These are phyloP conservation scores for Gracilaria vermiculophylla DNA, from an alignment of 23 red algal genomes.

Conservation along the genomic window DNA sequence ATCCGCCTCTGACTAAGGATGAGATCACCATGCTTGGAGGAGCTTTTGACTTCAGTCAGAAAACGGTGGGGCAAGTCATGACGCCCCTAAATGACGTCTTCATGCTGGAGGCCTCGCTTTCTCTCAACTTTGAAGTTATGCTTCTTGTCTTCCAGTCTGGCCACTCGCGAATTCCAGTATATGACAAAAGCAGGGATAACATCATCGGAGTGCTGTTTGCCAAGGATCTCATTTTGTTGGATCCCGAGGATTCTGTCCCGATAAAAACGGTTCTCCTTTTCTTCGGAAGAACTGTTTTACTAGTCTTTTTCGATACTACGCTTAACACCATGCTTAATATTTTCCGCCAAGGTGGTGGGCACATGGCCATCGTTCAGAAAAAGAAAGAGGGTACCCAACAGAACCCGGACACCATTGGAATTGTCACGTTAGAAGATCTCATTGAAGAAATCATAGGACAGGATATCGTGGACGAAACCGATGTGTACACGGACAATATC, in stretches of 20 bases:
- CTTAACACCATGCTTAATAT: slow-evolving; percentile 89
- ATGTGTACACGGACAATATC: slow-evolving; percentile 90
- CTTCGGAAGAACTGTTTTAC: slow-evolving; percentile 67
- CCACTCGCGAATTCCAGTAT: slow-evolving; percentile 92
- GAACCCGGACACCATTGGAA: slow-evolving; percentile 64
- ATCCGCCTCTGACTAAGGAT: slow-evolving; percentile 63
- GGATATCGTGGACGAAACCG: slow-evolving; percentile 99
- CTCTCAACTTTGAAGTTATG: slow-evolving; percentile 90
- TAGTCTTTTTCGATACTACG: slow-evolving; percentile 60
- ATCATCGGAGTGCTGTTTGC: slow-evolving; percentile 93
- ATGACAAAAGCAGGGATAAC: slow-evolving; percentile 69
- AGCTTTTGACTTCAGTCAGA: slow-evolving; percentile 92
- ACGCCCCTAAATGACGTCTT: slow-evolving; percentile 90
- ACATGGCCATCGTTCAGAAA: slow-evolving; percentile 89
- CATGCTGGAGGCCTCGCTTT: slow-evolving; percentile 82
- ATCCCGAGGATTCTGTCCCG: slow-evolving; percentile 92
- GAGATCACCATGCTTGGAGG: slow-evolving; percentile 86
- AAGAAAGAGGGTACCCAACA: slow-evolving; percentile 42
- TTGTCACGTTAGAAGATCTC: slow-evolving; percentile 96
- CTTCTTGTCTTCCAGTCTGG: slow-evolving; percentile 94
- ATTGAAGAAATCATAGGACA: slow-evolving; percentile 96
- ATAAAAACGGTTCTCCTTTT: slow-evolving; percentile 78
- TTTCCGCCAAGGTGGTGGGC: slow-evolving; percentile 77
- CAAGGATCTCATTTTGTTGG: slow-evolving; percentile 96
- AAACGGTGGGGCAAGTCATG: slow-evolving; percentile 92